Evolutionary conservation across 2,329 filamentous ascomycete species (phyloP).

Genomic region (Phialocephala sp.): DNA sequence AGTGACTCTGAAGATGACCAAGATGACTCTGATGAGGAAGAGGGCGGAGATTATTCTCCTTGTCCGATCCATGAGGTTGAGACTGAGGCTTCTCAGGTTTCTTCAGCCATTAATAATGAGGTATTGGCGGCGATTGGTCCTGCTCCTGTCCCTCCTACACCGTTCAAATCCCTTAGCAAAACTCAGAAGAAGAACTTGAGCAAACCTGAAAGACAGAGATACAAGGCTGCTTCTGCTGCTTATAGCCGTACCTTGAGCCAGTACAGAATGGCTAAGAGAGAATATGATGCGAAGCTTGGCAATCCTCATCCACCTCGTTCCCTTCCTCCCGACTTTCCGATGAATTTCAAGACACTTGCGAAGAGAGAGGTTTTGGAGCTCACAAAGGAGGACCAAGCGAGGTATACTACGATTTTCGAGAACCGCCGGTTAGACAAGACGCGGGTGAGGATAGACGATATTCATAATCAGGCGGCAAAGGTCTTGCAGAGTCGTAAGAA

Average conservation of each 20-base stretch:
- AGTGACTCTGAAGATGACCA: slow-evolving; percentile 7
- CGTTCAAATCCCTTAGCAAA: not conserved
- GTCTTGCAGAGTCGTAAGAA: not conserved
- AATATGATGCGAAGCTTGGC: not conserved
- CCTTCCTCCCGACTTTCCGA: not conserved
- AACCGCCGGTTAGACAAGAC: not conserved
- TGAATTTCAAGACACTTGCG: not conserved
- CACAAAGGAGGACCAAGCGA: not conserved
- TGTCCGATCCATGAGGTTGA: not conserved
- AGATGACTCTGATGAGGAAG: not conserved
- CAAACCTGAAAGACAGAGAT: not conserved
- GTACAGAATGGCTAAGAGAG: not conserved
- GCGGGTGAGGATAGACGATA: not conserved
- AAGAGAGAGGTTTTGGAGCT: not conserved
- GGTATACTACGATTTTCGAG: not conserved
- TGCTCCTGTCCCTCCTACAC: not conserved
- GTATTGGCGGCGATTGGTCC: not conserved
- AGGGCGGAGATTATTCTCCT: not conserved
- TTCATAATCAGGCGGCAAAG: not conserved
- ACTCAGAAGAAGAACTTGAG: not conserved
- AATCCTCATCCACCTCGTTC: not conserved
- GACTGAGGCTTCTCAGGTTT: not conserved
- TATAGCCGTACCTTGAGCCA: not conserved
- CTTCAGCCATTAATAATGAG: not conserved
- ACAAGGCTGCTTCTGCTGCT: not conserved